Evolutionary conservation across 1,284 basidiomycete genomes (phyloP).

Genomic region (Ganoderma lingzhi): DNA sequence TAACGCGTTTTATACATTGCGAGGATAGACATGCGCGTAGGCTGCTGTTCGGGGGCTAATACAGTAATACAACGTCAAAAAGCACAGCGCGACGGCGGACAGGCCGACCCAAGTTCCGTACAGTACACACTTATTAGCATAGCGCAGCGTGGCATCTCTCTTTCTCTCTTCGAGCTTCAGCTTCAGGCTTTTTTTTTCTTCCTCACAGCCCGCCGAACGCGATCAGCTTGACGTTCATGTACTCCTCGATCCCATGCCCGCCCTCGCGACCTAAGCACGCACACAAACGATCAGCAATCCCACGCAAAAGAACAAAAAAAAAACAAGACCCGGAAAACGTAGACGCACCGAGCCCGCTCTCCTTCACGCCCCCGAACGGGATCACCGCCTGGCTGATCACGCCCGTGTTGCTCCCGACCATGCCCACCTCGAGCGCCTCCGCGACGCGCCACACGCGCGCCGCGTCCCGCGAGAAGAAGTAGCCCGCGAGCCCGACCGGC

Average conservation of each 20-base stretch:
- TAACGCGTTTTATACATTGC: neutral
- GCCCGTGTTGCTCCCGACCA: slow-evolving; percentile 93
- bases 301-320: too few relatives aligned
- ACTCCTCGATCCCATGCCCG: slow-evolving; percentile 85
- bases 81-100: neutral
- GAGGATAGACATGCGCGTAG: neutral
- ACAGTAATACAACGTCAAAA: neutral
- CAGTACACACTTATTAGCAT: too few relatives aligned
- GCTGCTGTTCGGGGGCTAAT: neutral
- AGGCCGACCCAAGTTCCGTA: neutral
- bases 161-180: neutral
- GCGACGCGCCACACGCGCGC: slow-evolving; percentile 96
- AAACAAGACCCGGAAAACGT: too few relatives aligned
- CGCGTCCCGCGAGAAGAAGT: slow-evolving; percentile 93
- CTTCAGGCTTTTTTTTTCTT: neutral
- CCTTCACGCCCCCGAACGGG: slow-evolving; percentile 95
- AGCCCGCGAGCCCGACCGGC: slow-evolving; percentile 90
- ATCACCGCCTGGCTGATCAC: slow-evolving; percentile 82
- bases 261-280: slow-evolving; percentile 70
- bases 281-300: slow-evolving; percentile 21
- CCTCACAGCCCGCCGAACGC: slow-evolving; percentile 62
- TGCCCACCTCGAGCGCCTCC: slow-evolving; percentile 96
- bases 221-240: slow-evolving; percentile 83
- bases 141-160: neutral
- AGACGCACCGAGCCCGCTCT: slow-evolving; percentile 81